Base-by-base conservation (phyloP, 805 yeast species). In the Suhomyces xylopsoci region DNA sequence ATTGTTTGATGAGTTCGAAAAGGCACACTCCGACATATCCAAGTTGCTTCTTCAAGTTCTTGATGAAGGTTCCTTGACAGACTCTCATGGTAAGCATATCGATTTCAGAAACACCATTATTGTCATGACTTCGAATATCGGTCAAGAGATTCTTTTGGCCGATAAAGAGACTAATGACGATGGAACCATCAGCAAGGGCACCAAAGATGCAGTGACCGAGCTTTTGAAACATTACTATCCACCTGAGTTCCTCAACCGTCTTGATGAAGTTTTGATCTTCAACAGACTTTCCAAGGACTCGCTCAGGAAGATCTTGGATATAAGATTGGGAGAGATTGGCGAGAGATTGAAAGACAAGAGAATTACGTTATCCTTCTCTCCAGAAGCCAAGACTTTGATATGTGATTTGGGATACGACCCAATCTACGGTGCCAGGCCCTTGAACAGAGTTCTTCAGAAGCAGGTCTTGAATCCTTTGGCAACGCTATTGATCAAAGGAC, bases 51-150 rank as follows among this genome's bases (percentile, higher is more conserved):
- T 93, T 54, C 99, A 94, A 70, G 98, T 93, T 0, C 76, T 93
- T 50, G 99, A 93, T 69, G 99, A 93, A 70, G 99, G 99, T 52
- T 83, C 88, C 50, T 78, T 93, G 60, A 93, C 98, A 0, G 99
- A 93, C 67, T 87, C 97, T 2, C 96, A 91, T 63, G 99, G 99
- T 28, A 89, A 91, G 54, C 88, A 87, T 59, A 90, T 94, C 47
- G 97, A 94, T 68, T 93, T 93, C 82, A 83, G 92, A 59, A 94
- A 94, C 68, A 90, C 98, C 0, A 88, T 93, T 52, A 90, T 93
- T 62, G 96, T 94, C 12, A 90, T 93, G 97, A 93, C 99, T 0
- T 89, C 97, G 1, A 93, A 93, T 68, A 89, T 94, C 62, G 99
- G 99, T 7, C 98, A 94, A 69, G 97, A 92, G 58, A 80, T 88